A percentile compares a stretch with the other conserved stretches of the same genome.
Conservation (phyloP, 257 asterid species). For the Gardenia jasminoides region DNA sequence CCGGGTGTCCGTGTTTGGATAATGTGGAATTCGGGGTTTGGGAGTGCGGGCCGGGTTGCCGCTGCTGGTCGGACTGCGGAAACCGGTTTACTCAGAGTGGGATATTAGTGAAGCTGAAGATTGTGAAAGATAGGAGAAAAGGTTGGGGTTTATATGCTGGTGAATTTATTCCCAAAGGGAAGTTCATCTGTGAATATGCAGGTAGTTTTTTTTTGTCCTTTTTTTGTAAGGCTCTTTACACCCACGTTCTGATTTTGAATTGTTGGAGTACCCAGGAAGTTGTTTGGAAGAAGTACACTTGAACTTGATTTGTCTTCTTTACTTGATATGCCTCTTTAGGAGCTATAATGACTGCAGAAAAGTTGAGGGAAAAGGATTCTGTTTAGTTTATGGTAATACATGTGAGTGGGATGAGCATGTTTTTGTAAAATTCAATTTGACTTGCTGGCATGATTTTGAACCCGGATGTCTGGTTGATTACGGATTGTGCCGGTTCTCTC, state of each 20-base stretch:
- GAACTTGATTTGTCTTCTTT: background rate
- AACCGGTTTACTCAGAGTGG: slow-evolving; percentile 72
- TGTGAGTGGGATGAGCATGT: background rate
- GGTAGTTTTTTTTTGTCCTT: slow-evolving; percentile 33
- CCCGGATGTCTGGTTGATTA: background rate
- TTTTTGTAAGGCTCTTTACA: background rate
- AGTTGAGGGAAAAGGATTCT: background rate
- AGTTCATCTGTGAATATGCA: slow-evolving; percentile 81
- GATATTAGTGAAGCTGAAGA: slow-evolving; percentile 44
- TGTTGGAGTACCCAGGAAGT: background rate
- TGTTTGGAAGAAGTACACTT: background rate
- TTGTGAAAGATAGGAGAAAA: slow-evolving; percentile 54
- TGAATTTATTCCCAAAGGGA: slow-evolving; percentile 51
- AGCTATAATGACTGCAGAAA: background rate
- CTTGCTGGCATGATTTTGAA: background rate
- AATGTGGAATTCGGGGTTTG: slow-evolving; percentile 28
- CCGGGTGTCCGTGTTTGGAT: slow-evolving; percentile 45
- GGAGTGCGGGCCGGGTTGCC: slow-evolving; percentile 86
- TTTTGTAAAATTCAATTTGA: background rate
- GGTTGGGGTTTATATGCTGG: slow-evolving; percentile 83
- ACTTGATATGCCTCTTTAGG: background rate
- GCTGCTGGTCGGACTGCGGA: slow-evolving; percentile 52
- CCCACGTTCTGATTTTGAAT: background rate
- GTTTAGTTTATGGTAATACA: background rate
- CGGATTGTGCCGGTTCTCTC: background rate